Base-by-base conservation (phyloP, 768 basidiomycete genomes). In the Mycena galopus region DNA sequence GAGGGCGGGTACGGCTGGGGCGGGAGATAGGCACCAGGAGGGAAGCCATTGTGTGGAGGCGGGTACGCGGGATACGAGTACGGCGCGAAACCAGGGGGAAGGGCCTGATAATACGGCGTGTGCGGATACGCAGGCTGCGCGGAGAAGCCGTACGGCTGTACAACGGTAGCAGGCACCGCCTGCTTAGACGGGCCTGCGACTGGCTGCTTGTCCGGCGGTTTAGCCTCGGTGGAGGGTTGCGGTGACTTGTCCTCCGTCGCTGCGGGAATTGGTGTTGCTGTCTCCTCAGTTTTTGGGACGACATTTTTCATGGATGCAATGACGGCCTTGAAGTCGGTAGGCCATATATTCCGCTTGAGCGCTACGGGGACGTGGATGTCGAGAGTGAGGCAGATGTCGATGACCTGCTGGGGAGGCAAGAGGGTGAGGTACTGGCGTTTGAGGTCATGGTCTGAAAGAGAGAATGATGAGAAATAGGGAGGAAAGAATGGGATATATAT, bases 321-420 rank as follows among this genome's bases (percentile, higher is more conserved):
- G 56, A 90, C 91, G 61, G 87, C 88, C 67, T 88, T 87, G 65
- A 95, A 85, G 78, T 94, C 91, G 37, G 84, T 81, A 14, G 93
- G 93, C 93, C 93, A 94, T 80, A 94, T 82, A n/a, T 89, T 83
- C 67, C 84, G 85, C 80, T 89, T 91, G 63, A 92, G 79, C 72
- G 91, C 91, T 44, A 87, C 82, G 16, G 93, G 90, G 17, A 91
- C 90, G 84, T 94, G 88, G 11, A 89, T 79, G 76, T 94, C 92
- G 76, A 93, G 91, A 42, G 87, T 86, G 71, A 95, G 85, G 79
- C 92, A 94, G 77, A 95, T 90, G 75, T 94, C 94, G 78, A 95
- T 93, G 78, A 95, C 87, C 82, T 94, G 92, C 55, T 88, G 86
- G 25, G 87, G 89, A 27, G 90, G 87, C 10, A 95, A 86, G 25